phyloP scores from a whole-genome alignment of 257 asterid species.

The Fraxinus americana region DNA sequence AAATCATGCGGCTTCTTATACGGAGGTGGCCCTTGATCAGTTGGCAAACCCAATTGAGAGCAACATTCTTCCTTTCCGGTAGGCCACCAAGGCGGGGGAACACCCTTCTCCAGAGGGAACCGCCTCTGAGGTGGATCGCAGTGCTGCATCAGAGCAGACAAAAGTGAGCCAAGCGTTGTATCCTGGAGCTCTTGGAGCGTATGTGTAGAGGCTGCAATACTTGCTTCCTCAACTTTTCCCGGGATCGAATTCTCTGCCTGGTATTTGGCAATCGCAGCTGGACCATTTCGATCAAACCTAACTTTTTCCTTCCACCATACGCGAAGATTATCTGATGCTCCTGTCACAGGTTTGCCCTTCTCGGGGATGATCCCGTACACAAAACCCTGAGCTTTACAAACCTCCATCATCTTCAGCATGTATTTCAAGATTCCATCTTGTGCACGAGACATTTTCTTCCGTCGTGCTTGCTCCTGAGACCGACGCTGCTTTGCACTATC shows the following conservation, averaged over 20 bases:
- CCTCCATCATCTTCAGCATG: slow-evolving; percentile 71
- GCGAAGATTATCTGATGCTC: slow-evolving; percentile 66
- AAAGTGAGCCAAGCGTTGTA: slow-evolving; percentile 54
- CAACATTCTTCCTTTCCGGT: slow-evolving; percentile 62
- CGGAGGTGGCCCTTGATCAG: slow-evolving; percentile 51
- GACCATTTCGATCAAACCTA: slow-evolving; percentile 61
- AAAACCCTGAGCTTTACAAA: slow-evolving; percentile 66
- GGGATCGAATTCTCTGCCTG: slow-evolving; percentile 41
- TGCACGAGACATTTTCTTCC: slow-evolving; percentile 73
- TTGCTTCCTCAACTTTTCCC: slow-evolving; percentile 40
- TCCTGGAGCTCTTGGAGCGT: slow-evolving; percentile 59
- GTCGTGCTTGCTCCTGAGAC: slow-evolving; percentile 60
- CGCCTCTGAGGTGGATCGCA: slow-evolving; percentile 63
- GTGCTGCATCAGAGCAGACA: slow-evolving; percentile 65
- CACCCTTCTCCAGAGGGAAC: slow-evolving; percentile 55
- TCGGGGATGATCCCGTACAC: slow-evolving; percentile 72
- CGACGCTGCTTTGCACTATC: slow-evolving; percentile 45
- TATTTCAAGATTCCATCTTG: slow-evolving; percentile 68
- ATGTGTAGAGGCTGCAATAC: slow-evolving; percentile 31
- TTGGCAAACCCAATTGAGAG: slow-evolving; percentile 42
- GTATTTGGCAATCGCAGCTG: slow-evolving; percentile 56
- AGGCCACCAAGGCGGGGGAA: slow-evolving; percentile 74
- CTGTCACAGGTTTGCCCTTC: slow-evolving; percentile 66
- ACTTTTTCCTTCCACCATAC: slow-evolving; percentile 76
- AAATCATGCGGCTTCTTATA: slow-evolving; percentile 65